These are phyloP conservation scores for Zoysia japonica DNA, from an alignment of 176 grass and related monocot genomes.

Conservation along the genomic window DNA sequence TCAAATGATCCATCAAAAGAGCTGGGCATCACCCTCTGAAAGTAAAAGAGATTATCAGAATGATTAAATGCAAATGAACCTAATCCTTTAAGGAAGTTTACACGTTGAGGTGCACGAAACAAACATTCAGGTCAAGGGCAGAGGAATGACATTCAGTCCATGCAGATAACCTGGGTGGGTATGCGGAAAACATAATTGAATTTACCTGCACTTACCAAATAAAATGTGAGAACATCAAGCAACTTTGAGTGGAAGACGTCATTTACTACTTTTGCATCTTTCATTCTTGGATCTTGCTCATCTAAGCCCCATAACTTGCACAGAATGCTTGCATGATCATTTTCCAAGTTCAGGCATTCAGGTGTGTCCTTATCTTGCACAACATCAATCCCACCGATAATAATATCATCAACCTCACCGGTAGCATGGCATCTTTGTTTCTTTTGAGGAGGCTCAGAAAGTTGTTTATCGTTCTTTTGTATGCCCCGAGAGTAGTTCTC, in stretches of 20 bases:
- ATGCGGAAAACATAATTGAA: constrained; percentile 28
- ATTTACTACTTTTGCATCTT: constrained; percentile 48
- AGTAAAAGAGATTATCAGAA: constrained; percentile 34
- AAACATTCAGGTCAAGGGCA: constrained; percentile 1
- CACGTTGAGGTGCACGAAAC: background rate
- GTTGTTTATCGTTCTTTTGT: constrained; percentile 45
- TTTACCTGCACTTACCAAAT: constrained; percentile 62
- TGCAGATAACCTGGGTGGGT: constrained; percentile 21
- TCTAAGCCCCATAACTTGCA: constrained; percentile 79
- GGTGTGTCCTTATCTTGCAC: constrained; percentile 38
- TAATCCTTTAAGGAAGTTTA: background rate
- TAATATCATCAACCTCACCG: constrained; percentile 54
- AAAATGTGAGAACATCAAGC: constrained; percentile 75
- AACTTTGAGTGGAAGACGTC: constrained; percentile 79
- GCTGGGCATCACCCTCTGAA: constrained; percentile 62
- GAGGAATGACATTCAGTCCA: constrained; percentile 25
- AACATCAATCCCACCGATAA: constrained; percentile 70
- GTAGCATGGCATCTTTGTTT: constrained; percentile 49
- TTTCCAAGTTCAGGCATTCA: constrained; percentile 40
- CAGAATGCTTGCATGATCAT: constrained; percentile 35
- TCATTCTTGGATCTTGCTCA: constrained; percentile 39
- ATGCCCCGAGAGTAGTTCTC: constrained; percentile 40
- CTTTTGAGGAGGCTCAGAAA: constrained; percentile 60
- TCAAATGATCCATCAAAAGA: constrained; percentile 91
- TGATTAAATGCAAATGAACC: constrained; percentile 15